phyloP scores from a whole-genome alignment of 2,329 filamentous ascomycete species.

The Nigrospora oryzae region DNA sequence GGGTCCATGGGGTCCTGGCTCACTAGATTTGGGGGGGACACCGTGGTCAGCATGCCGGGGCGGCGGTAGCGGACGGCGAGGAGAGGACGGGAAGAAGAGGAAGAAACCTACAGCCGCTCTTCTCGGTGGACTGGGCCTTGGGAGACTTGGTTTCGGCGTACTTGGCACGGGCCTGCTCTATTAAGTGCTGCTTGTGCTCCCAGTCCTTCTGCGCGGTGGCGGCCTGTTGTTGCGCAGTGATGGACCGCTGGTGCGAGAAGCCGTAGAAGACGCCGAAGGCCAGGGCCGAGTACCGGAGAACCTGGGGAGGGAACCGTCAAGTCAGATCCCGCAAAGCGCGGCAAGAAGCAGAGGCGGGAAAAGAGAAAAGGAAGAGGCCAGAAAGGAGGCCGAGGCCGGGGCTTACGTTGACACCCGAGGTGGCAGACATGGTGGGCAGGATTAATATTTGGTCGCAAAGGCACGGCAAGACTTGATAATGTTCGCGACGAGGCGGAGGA shows the following conservation, averaged over 20 bases:
- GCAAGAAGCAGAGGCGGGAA: neutral
- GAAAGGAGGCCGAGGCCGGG: constrained; percentile 3
- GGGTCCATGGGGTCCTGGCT: constrained; percentile 73
- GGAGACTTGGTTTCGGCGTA: constrained; percentile 69
- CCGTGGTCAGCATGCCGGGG: neutral
- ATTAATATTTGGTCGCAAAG: neutral
- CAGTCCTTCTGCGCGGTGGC: constrained; percentile 73
- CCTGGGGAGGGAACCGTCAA: constrained; percentile 43
- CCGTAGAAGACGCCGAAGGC: constrained; percentile 90
- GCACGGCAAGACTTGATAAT: too few species aligned
- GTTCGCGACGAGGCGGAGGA: too few species aligned
- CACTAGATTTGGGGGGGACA: constrained; percentile 32
- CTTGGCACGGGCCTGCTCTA: constrained; percentile 86
- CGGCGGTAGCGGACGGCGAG: neutral
- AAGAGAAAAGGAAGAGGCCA: neutral
- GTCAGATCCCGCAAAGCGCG: neutral
- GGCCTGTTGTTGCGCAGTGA: constrained; percentile 63
- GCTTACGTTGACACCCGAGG: constrained; percentile 62
- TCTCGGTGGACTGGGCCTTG: constrained; percentile 20
- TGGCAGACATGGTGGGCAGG: constrained; percentile 46
- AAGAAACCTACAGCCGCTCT: constrained; percentile 25
- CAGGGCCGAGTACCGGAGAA: constrained; percentile 94
- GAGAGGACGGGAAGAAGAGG: neutral
- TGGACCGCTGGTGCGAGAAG: constrained; percentile 81
- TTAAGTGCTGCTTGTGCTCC: constrained; percentile 83